phyloP scores from a whole-genome alignment of 176 grass and related monocot species.

The Leersia perrieri region DNA sequence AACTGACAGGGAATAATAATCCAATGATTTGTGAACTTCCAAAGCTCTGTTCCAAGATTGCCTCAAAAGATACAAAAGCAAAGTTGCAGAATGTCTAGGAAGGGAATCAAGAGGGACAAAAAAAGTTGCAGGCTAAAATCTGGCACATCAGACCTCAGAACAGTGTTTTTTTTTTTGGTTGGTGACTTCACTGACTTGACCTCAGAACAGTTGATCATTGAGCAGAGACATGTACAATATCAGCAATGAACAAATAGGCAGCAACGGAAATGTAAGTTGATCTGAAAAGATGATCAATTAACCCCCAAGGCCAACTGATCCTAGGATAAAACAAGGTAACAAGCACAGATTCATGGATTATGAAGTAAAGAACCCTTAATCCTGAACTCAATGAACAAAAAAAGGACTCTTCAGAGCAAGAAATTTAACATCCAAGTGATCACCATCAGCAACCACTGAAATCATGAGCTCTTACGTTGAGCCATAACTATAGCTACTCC shows the following conservation, averaged over 20 bases:
- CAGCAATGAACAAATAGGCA: background rate
- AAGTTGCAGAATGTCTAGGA: constrained; percentile 14
- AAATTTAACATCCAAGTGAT: background rate
- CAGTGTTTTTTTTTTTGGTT: no score
- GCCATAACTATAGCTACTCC: background rate
- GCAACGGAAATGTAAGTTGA: background rate
- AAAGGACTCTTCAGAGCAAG: background rate
- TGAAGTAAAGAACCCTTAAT: background rate
- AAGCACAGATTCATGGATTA: background rate
- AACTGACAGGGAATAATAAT: constrained; percentile 21
- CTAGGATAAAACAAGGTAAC: background rate
- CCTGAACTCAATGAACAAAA: background rate
- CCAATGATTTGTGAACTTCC: constrained; percentile 15
- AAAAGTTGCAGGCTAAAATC: background rate
- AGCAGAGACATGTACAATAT: background rate
- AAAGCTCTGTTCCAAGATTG: background rate
- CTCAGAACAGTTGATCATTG: background rate
- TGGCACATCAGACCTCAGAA: background rate
- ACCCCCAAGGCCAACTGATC: background rate
- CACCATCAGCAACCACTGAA: background rate
- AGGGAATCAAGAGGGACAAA: background rate
- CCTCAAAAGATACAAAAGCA: constrained; percentile 28
- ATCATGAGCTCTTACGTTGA: background rate
- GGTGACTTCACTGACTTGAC: no score
- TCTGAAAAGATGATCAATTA: background rate